Percentiles rank a stretch among this genome's conserved stretches.
These are phyloP conservation scores for Emmonsiellopsis sp. DNA, from an alignment of 2,329 filamentous ascomycete species.

Conservation along the genomic window DNA sequence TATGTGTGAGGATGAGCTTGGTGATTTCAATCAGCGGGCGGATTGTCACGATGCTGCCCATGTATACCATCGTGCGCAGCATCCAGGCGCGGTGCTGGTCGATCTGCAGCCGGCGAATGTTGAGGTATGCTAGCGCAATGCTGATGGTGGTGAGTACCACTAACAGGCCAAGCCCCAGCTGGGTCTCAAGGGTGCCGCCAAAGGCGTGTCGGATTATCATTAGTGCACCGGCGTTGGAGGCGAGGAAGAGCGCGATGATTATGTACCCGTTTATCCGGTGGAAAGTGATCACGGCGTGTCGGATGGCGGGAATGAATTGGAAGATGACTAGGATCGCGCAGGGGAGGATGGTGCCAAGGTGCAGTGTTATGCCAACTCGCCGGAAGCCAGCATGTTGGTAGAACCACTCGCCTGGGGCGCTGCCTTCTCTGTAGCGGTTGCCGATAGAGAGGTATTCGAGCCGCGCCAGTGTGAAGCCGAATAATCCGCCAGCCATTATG, in stretches of 20 bases:
- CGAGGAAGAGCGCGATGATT: slow-evolving; percentile 39
- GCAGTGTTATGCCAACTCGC: slow-evolving; percentile 33
- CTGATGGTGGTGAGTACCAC: slow-evolving; percentile 37
- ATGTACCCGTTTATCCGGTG: slow-evolving; percentile 55
- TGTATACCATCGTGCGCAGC: slow-evolving; percentile 45
- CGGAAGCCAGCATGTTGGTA: slow-evolving; percentile 29
- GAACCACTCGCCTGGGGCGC: slow-evolving; percentile 37
- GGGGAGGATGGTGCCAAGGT: slow-evolving; percentile 32
- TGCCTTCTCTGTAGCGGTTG: slow-evolving; percentile 13
- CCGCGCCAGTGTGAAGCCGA: slow-evolving; percentile 42
- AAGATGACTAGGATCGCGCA: slow-evolving; percentile 29
- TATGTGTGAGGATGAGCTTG: slow-evolving; percentile 29
- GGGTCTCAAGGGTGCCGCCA: slow-evolving; percentile 45
- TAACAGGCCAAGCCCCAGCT: slow-evolving; percentile 36
- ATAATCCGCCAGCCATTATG: slow-evolving; percentile 37
- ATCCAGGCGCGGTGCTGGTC: slow-evolving; percentile 58
- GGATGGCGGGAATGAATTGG: slow-evolving; percentile 36
- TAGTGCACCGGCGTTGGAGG: slow-evolving; percentile 41
- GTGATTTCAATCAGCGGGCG: slow-evolving; percentile 31
- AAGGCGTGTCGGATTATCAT: slow-evolving; percentile 45
- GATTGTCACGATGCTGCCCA: slow-evolving; percentile 21
- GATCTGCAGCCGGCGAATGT: slow-evolving; percentile 52
- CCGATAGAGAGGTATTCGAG: slow-evolving; percentile 42
- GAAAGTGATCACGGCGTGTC: slow-evolving; percentile 41
- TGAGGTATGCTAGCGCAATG: slow-evolving; percentile 42